Conservation (phyloP, 176 grass and related monocot species). For the Carex parvula region DNA sequence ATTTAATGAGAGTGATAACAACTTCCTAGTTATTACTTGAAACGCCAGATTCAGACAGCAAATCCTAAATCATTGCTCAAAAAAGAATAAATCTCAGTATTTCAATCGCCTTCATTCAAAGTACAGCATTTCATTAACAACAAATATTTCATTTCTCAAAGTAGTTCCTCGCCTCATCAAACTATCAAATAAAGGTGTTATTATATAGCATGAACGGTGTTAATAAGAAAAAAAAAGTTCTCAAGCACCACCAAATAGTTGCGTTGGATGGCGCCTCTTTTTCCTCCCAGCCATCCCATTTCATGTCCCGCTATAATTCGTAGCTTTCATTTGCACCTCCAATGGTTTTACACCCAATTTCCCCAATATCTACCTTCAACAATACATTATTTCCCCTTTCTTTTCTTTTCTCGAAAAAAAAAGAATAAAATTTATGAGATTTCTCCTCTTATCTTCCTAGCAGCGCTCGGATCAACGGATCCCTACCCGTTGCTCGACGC, state of each 20-base stretch:
- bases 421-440: background rate
- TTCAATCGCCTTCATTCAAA: background rate
- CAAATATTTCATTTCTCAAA: background rate
- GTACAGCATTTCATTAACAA: background rate
- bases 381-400: background rate
- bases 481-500: background rate
- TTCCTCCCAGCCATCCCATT: no score
- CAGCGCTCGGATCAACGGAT: background rate
- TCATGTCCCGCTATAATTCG: no score
- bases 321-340: background rate
- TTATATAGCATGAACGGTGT: background rate
- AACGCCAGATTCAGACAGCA: no score
- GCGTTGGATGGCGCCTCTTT: background rate
- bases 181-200: background rate
- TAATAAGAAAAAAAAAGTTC: background rate
- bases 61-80: no score
- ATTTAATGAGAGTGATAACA: no score
- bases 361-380: background rate
- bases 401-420: background rate
- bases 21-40: no score
- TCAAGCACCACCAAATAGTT: background rate
- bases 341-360: slow-evolving; percentile 17
- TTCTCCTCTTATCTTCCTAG: slow-evolving; percentile 6
- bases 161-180: no score
- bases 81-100: no score